phyloP scores from a whole-genome alignment of 306 rosid genomes.

The Datisca glomerata region DNA sequence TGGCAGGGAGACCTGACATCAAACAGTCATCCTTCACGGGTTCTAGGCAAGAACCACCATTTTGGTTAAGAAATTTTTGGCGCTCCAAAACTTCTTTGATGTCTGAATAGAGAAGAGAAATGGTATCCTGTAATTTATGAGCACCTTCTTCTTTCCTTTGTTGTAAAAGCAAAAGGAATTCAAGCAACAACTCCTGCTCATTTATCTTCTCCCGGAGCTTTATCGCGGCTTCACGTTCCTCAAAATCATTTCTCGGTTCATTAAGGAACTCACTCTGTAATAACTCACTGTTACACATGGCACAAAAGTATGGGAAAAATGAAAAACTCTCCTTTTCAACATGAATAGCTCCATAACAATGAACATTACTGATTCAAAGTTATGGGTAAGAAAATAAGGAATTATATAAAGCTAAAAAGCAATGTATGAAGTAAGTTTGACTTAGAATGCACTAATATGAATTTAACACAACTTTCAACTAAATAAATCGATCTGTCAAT shows the following conservation, averaged over 20 bases:
- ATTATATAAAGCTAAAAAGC: too few relatives aligned
- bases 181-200: constrained; percentile 79
- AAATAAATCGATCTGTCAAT: too few relatives aligned
- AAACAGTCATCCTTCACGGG: constrained; percentile 33
- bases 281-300: constrained; percentile 57
- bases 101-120: constrained; percentile 75
- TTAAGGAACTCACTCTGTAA: constrained; percentile 74
- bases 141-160: constrained; percentile 71
- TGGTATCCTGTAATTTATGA: constrained; percentile 66
- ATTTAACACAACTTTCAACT: too few relatives aligned
- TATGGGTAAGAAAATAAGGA: too few relatives aligned
- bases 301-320: constrained; percentile 14
- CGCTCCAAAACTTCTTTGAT: constrained; percentile 75
- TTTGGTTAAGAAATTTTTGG: constrained; percentile 46
- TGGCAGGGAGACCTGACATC: constrained; percentile 46
- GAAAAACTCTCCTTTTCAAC: neutral
- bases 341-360: too few relatives aligned
- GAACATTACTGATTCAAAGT: too few relatives aligned
- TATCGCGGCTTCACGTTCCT: constrained; percentile 79
- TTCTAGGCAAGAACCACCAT: constrained; percentile 29
- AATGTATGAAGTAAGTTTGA: too few relatives aligned
- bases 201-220: constrained; percentile 70
- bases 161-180: constrained; percentile 66
- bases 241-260: constrained; percentile 65
- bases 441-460: too few relatives aligned